Percentiles rank a stretch among this genome's conserved stretches.
These are phyloP conservation scores for Penicillium rolfsii DNA, from an alignment of 2,329 filamentous ascomycete genomes.

Conservation along the genomic window DNA sequence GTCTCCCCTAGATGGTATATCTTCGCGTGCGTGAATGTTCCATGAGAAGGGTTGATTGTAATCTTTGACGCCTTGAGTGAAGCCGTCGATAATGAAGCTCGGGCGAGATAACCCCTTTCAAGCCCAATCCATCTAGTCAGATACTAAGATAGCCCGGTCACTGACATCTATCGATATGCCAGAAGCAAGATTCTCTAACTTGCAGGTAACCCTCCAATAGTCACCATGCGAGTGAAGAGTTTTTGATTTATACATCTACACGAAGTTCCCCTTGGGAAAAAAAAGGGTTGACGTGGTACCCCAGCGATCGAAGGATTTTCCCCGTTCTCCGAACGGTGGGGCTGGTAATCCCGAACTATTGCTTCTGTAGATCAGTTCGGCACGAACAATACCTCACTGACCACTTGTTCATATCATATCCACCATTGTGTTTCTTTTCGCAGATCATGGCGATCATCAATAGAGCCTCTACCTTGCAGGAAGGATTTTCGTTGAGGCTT, in stretches of 20 bases:
- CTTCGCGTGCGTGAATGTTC: neutral
- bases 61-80: neutral
- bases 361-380: neutral
- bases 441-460: neutral
- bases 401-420: neutral
- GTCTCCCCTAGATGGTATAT: neutral
- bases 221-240: neutral
- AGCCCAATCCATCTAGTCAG: neutral
- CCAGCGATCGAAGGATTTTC: neutral
- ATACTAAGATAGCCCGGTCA: neutral
- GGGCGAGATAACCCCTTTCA: neutral
- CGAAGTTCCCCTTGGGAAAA: neutral
- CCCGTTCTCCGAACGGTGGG: neutral
- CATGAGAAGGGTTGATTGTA: neutral
- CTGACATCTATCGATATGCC: neutral
- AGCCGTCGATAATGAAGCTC: neutral
- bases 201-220: neutral
- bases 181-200: neutral
- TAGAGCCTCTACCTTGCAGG: neutral
- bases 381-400: neutral
- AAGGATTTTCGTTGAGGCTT: neutral
- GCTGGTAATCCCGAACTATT: neutral
- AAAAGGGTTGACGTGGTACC: neutral
- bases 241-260: neutral
- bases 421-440: neutral